These are phyloP conservation scores for Monosporascus sp. DNA, from an alignment of 2,329 filamentous ascomycete species.

Conservation along the genomic window DNA sequence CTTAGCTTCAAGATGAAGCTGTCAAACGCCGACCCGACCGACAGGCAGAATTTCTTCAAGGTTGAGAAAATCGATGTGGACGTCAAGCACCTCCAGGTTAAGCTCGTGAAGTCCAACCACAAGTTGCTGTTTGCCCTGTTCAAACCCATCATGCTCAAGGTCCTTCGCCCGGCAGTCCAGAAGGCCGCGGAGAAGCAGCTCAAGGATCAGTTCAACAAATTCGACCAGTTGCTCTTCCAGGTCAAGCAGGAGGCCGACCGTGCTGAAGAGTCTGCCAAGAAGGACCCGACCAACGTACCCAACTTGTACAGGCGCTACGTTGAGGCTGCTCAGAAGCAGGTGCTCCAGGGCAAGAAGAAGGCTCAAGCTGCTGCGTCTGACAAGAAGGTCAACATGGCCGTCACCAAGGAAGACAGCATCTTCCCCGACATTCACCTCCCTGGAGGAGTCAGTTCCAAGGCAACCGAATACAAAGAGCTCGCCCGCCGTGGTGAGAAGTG, in stretches of 20 bases:
- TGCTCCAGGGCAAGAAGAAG: slow-evolving; percentile 75
- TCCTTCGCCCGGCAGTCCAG: slow-evolving; percentile 77
- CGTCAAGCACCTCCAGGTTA: slow-evolving; percentile 77
- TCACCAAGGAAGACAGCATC: slow-evolving; percentile 80
- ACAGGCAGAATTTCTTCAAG: slow-evolving; percentile 86
- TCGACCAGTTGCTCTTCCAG: slow-evolving; percentile 67
- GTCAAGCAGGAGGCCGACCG: slow-evolving; percentile 80
- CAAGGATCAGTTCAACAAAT: slow-evolving; percentile 71
- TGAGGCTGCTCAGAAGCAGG: slow-evolving; percentile 65
- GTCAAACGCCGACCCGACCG: slow-evolving; percentile 70
- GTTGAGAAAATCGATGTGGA: slow-evolving; percentile 82
- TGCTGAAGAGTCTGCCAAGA: slow-evolving; percentile 58
- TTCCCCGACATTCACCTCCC: slow-evolving; percentile 86
- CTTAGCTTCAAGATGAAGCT: slow-evolving; percentile 90
- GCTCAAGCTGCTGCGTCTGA: slow-evolving; percentile 55
- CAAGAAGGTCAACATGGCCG: slow-evolving; percentile 76
- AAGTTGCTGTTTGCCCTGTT: slow-evolving; percentile 82
- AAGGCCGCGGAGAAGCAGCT: slow-evolving; percentile 88
- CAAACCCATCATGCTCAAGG: slow-evolving; percentile 81
- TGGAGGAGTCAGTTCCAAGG: slow-evolving; percentile 86
- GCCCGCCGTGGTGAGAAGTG: slow-evolving; percentile 85
- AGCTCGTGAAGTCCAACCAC: slow-evolving; percentile 91
- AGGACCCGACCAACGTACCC: slow-evolving; percentile 65
- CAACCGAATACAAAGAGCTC: slow-evolving; percentile 86
- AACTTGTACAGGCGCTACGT: slow-evolving; percentile 87